These are phyloP conservation scores for Fomitopsis palustris DNA, from an alignment of 1,284 basidiomycete species.

Conservation along the genomic window DNA sequence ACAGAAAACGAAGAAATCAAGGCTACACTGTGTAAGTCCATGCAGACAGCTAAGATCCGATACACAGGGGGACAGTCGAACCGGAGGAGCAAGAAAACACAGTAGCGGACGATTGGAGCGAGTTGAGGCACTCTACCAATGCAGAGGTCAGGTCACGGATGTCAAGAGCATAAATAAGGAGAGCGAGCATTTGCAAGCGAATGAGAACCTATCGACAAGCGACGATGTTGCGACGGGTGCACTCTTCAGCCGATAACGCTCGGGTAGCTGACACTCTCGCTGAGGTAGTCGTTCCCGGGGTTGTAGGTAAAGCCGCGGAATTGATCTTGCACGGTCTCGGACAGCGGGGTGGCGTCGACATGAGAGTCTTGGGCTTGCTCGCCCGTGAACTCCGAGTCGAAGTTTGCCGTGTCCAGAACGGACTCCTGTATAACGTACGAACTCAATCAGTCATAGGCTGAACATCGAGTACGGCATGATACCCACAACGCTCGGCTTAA, in stretches of 20 bases:
- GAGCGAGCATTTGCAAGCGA: too few species aligned
- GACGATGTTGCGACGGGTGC: not conserved
- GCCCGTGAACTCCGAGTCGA: constrained; percentile 92
- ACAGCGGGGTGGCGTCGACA: constrained; percentile 88
- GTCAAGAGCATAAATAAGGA: not conserved
- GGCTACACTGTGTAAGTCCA: constrained; percentile 9
- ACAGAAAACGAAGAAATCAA: not conserved
- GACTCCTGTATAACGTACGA: constrained; percentile 51
- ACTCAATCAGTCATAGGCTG: not conserved
- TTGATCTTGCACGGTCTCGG: constrained; percentile 93
- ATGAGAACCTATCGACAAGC: not conserved
- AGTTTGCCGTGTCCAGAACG: constrained; percentile 84
- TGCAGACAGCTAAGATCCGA: constrained; percentile 2
- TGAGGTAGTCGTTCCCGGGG: constrained; percentile 75
- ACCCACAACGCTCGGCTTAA: constrained; percentile 94
- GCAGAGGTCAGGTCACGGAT: not conserved
- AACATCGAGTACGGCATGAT: not conserved
- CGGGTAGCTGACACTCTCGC: constrained; percentile 69
- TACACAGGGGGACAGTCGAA: constrained; percentile 6
- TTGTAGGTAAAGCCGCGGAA: constrained; percentile 89
- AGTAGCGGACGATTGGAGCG: not conserved
- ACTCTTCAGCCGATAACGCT: constrained; percentile 28
- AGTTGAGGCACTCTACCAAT: not conserved
- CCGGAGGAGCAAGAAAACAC: not conserved
- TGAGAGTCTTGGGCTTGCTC: constrained; percentile 93